Base-by-base conservation (phyloP, 345 rosid genomes). In the Linum trigynum region DNA sequence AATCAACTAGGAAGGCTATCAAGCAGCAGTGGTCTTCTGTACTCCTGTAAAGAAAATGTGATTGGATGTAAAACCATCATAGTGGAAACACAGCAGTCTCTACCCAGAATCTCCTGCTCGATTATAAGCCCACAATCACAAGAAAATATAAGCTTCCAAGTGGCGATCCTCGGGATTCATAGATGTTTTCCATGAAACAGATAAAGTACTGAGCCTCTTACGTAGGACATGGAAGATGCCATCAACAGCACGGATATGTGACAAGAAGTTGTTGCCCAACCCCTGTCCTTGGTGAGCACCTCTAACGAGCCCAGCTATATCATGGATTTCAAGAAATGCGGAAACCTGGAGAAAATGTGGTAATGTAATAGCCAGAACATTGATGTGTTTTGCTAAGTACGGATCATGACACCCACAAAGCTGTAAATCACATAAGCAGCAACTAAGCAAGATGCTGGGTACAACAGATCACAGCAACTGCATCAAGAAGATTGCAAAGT, bases 241-340 rank as follows among this genome's bases (percentile, higher is more conserved):
- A 83, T 94, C 99, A 74, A 94, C 99, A 0, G 99, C 99, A 58
- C 99, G 95, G 64, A 94, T 94, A 66, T 94, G 99, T 35, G 99
- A 94, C 71, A 94, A 77, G 82, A 94, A 94, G 77, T 70, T 90
- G 80, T 94, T 94, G 67, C 99, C 99, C 82, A 94, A 75, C 16
- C 99, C 99, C 77, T 90, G 95, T 45, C 99, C 99, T 80, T 85
- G 72, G 74, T 94, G 99, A 59, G 99, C 99, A 65, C 99, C 99
- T 80, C 77, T 82, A 67, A 92, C 97, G 23, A 92, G 82, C 67
- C 98, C 98, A 72, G 98, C 98, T 63, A 92, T 92, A 76, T 92
- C 98, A 72, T 92, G 97, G 62, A 92, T 92, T 82, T 92, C 98
- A 72, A 92, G 69, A 81, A 90, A 92, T 16, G 98, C 98, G 4